Evolutionary conservation across 2,329 filamentous ascomycete genomes (phyloP).

Genomic region (Cercospora sesami): DNA sequence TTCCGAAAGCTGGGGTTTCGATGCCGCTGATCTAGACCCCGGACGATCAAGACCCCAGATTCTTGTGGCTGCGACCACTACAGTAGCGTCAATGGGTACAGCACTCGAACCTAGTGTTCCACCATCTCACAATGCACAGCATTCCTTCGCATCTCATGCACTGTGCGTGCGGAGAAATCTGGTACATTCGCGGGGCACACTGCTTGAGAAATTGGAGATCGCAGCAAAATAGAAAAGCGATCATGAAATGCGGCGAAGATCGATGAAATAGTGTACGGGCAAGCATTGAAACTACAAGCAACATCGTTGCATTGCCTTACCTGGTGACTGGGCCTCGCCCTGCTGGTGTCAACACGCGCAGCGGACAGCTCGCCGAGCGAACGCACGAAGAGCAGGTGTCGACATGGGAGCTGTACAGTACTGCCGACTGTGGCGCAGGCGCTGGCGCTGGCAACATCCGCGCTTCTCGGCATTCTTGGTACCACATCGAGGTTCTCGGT

Average conservation of each 20-base stretch:
- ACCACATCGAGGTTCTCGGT: not conserved
- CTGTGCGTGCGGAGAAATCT: not conserved
- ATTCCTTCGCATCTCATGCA: not conserved
- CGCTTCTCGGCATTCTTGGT: not conserved
- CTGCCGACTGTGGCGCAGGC: not conserved
- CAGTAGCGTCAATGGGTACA: not conserved
- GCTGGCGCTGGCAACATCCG: not conserved
- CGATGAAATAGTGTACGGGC: not conserved
- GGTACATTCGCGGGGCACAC: not conserved
- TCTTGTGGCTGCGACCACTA: not conserved
- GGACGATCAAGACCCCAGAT: not conserved
- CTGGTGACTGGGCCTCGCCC: conserved; percentile 2
- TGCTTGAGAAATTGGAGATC: not conserved
- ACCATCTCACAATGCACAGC: not conserved
- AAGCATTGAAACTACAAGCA: not conserved
- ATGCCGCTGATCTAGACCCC: not conserved
- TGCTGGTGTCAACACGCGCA: not conserved
- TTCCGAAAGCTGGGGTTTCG: conserved; percentile 3
- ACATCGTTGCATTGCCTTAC: conserved; percentile 3
- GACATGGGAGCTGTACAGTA: not conserved
- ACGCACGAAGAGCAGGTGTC: not conserved
- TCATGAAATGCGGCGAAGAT: not conserved
- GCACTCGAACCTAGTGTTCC: not conserved
- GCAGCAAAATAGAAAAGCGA: not conserved
- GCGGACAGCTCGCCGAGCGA: not conserved